Base-by-base conservation (phyloP, 805 yeast species). In the Metschnikowia picachoensis region DNA sequence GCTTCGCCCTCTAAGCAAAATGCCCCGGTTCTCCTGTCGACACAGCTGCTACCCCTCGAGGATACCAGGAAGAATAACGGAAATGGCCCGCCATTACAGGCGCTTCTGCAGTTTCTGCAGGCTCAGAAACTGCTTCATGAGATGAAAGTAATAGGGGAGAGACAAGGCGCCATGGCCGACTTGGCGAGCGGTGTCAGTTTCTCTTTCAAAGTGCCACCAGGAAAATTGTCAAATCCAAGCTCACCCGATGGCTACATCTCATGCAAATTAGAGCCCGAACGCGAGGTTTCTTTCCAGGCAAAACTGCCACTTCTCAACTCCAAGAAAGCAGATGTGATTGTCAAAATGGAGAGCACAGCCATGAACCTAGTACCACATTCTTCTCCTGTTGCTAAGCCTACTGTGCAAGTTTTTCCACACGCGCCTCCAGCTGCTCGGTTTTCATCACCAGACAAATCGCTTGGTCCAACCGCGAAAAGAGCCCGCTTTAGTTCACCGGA, bases 91-190 rank as follows among this genome's bases (percentile, higher is more conserved):
- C n/a, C 32, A 15, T 29, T 16, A 12, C 20, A n/a, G 9, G 32
- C 33, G 12, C 31, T 37, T 36, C 41, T 32, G 41, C 46, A 43
- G 46, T 37, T 37, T 36, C 41, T 32, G 41, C 46, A 43, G 46
- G 46, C 37, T 12, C 41, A 32, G 34, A 43, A 37, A 16, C 28
- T 14, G 27, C 39, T 4, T 3, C 35, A 30, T 12, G 40, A 35
- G 16, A 35, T 30, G 39, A 29, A 16, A n/a, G 32, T n/a, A 30
- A 15, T 12, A 41, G 30, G 15, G 16, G n/a, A 13, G 32, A 31
- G 17, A 30, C 20, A 31, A 20, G 12, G 10, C 30, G 17, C n/a
- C 13, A 17, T 11, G 20, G 17, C 1, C 25, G 28, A 7, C 25
- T 5, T 20, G 25, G 25, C 25, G 25, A 20, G 25, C 25, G 7